Conservation (phyloP, 306 rosid genomes). For the Carpinus viminea region DNA sequence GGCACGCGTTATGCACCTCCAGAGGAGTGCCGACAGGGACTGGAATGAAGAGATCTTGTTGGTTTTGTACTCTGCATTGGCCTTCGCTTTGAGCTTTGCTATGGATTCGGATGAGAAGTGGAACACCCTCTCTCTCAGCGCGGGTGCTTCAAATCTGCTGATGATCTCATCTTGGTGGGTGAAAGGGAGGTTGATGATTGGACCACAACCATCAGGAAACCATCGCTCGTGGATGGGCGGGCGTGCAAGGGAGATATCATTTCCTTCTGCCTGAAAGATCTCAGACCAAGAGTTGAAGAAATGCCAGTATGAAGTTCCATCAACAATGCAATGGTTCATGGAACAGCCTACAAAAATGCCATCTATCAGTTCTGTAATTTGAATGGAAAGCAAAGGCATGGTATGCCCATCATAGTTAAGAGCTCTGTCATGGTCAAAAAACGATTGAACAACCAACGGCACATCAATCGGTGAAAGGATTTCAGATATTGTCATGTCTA, state of each 20-base stretch:
- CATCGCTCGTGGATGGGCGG: no score
- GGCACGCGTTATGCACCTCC: no score
- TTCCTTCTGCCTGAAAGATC: no score
- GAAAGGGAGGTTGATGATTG: slow-evolving; percentile 43
- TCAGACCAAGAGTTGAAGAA: no score
- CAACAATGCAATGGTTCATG: slow-evolving; percentile 47
- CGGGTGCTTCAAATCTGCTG: slow-evolving; percentile 37
- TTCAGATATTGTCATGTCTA: slow-evolving; percentile 39
- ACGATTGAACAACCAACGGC: slow-evolving; percentile 42
- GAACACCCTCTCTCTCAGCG: slow-evolving; percentile 52
- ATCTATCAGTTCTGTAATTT: slow-evolving; percentile 59
- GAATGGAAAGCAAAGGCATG: slow-evolving; percentile 47
- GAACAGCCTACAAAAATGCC: slow-evolving; percentile 74
- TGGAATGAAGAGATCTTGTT: no score
- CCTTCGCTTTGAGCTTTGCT: slow-evolving; percentile 57
- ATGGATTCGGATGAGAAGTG: slow-evolving; percentile 53
- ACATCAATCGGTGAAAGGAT: slow-evolving; percentile 57
- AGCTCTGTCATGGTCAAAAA: slow-evolving; percentile 28
- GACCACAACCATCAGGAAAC: no score
- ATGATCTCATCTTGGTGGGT: slow-evolving; percentile 45
- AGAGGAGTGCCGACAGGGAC: no score
- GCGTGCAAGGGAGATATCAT: no score
- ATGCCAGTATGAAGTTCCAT: slow-evolving; percentile 61
- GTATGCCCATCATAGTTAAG: slow-evolving; percentile 66
- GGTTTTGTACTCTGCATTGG: slow-evolving; percentile 42